Conservation (phyloP, 495 filamentous ascomycete species). For the Chaetomium fimeti region DNA sequence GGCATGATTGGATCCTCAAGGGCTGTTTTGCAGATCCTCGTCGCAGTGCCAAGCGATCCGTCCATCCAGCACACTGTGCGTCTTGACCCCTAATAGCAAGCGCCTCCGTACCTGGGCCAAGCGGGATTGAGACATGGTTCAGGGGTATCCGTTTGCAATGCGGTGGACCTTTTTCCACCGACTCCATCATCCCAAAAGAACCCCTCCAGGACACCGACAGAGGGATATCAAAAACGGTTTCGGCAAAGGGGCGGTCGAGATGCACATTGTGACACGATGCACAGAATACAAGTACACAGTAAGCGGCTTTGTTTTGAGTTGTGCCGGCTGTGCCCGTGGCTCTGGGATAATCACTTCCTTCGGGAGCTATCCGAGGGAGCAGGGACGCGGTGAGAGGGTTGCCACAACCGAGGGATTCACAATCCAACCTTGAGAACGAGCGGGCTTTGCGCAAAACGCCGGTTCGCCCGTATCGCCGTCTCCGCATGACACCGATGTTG, state of each 20-base stretch:
- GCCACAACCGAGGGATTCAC: neutral
- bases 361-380: neutral
- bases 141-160: constrained; percentile 26
- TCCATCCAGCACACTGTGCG: constrained; percentile 12
- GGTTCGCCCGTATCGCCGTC: constrained; percentile 3
- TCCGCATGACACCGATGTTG: constrained; percentile 31
- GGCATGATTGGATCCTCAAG: neutral
- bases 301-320: neutral
- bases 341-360: neutral
- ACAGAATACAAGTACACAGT: neutral
- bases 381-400: neutral
- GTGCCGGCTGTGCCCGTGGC: too few species aligned
- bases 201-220: constrained; percentile 3
- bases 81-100: constrained; percentile 23
- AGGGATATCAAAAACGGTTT: constrained; percentile 15
- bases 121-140: constrained; percentile 21
- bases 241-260: neutral
- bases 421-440: neutral
- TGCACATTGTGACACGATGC: neutral
- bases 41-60: constrained; percentile 15
- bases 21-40: constrained; percentile 18
- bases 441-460: neutral
- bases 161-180: neutral
- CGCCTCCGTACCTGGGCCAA: constrained; percentile 25
- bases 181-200: neutral